Evolutionary conservation across 306 rosid species (phyloP).

Genomic region (Arachis stenosperma): DNA sequence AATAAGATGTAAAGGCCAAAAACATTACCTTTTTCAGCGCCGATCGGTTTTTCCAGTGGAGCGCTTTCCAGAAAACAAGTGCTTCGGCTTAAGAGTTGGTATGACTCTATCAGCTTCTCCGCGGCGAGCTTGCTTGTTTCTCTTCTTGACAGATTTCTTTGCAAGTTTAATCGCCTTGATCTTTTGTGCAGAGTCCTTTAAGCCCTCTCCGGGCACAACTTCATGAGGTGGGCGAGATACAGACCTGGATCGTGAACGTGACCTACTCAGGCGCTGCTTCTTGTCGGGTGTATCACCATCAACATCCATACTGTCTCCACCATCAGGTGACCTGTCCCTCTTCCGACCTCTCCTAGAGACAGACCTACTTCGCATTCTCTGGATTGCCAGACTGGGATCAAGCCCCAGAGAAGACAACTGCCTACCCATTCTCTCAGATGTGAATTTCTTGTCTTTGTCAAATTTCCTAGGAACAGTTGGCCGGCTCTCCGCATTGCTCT

Average conservation of each 20-base stretch:
- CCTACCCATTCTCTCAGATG: conserved; percentile 82
- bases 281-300: conserved; percentile 70
- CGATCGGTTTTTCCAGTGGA: conserved; percentile 72
- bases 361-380: conserved; percentile 77
- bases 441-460: conserved; percentile 65
- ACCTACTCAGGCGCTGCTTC: conserved; percentile 58
- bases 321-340: conserved; percentile 68
- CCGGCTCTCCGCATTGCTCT: conserved; percentile 86
- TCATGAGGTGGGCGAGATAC: conserved; percentile 64
- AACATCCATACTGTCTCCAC: conserved; percentile 64
- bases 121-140: conserved; percentile 83
- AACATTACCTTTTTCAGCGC: conserved; percentile 56
- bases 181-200: conserved; percentile 77
- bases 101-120: conserved; percentile 96
- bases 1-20: not conserved
- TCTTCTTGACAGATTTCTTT: conserved; percentile 65
- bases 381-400: conserved; percentile 65
- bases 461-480: conserved; percentile 83
- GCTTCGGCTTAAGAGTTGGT: conserved; percentile 76
- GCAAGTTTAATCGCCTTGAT: conserved; percentile 66
- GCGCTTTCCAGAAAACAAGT: conserved; percentile 83
- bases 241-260: conserved; percentile 63
- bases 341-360: conserved; percentile 59
- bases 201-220: conserved; percentile 85
- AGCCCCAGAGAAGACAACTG: conserved; percentile 74